Conservation (phyloP, 2,329 filamentous ascomycete species). For the Sporothrix sp. region DNA sequence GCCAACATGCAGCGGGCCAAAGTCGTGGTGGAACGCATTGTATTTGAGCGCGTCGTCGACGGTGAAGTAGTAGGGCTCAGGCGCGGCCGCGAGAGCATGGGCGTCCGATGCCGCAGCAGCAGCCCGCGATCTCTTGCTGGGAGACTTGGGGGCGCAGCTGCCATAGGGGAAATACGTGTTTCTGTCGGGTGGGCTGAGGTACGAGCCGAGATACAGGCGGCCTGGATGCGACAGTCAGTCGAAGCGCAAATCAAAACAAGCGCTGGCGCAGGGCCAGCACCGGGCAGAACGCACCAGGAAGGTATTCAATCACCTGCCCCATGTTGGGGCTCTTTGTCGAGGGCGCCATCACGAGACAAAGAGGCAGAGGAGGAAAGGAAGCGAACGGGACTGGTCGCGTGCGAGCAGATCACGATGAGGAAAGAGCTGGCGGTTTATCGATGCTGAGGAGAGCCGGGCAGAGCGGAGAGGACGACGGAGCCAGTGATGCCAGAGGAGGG, state of each 20-base stretch:
- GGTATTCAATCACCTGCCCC: constrained; percentile 92
- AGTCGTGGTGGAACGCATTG: constrained; percentile 98
- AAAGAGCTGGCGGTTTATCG: background rate
- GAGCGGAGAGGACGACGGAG: background rate
- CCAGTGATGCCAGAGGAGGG: background rate
- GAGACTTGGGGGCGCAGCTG: constrained; percentile 47
- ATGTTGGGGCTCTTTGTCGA: constrained; percentile 48
- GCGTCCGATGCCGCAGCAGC: constrained; percentile 30
- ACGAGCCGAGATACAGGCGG: constrained; percentile 89
- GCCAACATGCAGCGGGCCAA: constrained; percentile 93
- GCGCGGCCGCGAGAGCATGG: constrained; percentile 29
- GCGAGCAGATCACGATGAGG: background rate
- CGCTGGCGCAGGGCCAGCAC: background rate
- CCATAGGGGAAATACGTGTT: constrained; percentile 83
- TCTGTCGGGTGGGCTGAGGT: constrained; percentile 68
- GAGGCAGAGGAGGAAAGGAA: background rate
- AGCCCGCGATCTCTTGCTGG: constrained; percentile 64
- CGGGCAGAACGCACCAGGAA: constrained; percentile 58
- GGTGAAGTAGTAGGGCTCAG: constrained; percentile 84
- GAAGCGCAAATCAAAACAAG: background rate
- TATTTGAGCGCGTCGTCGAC: constrained; percentile 88
- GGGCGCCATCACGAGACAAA: constrained; percentile 36
- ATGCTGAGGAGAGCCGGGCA: background rate
- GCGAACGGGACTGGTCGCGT: constrained; percentile 5
- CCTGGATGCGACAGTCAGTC: constrained; percentile 44